Conservation (phyloP, 768 basidiomycete species). For the Pleurotus giganteus region DNA sequence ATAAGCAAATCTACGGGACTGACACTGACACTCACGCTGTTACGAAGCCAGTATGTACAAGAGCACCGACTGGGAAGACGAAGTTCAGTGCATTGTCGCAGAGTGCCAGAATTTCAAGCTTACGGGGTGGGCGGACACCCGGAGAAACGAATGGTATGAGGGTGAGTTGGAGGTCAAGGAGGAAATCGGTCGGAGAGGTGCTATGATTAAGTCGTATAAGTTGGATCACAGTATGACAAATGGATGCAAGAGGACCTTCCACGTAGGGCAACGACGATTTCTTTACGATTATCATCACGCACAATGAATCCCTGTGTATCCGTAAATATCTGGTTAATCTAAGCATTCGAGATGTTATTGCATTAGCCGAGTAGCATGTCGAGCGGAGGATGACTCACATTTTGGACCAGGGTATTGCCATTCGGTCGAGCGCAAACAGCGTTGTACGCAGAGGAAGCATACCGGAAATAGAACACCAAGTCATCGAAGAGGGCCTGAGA, state of each 20-base stretch:
- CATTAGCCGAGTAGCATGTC: not conserved
- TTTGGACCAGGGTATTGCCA: conserved; percentile 40
- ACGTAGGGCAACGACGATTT: conserved; percentile 47
- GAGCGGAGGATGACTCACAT: conserved; percentile 18
- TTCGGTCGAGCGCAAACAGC: conserved; percentile 47
- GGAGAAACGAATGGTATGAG: too few species aligned
- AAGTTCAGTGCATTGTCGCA: too few species aligned
- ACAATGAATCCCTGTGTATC: conserved; percentile 52
- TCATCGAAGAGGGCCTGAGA: conserved; percentile 33
- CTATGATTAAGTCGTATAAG: conserved; percentile 25
- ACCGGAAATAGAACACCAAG: conserved; percentile 53
- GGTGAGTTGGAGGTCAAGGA: conserved; percentile 40
- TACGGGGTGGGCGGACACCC: too few species aligned
- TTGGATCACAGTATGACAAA: too few species aligned
- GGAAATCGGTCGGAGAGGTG: conserved; percentile 37
- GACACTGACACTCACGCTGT: too few species aligned
- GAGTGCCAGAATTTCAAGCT: too few species aligned
- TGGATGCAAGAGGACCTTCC: too few species aligned
- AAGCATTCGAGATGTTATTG: not conserved
- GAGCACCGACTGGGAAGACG: too few species aligned
- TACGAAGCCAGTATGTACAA: too few species aligned
- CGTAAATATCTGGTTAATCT: conserved; percentile 42
- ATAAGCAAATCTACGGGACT: too few species aligned
- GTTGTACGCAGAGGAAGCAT: conserved; percentile 49
- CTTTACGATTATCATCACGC: conserved; percentile 41